These are phyloP conservation scores for Thelephora aurantiotincta DNA, from an alignment of 768 basidiomycete genomes.

Conservation along the genomic window DNA sequence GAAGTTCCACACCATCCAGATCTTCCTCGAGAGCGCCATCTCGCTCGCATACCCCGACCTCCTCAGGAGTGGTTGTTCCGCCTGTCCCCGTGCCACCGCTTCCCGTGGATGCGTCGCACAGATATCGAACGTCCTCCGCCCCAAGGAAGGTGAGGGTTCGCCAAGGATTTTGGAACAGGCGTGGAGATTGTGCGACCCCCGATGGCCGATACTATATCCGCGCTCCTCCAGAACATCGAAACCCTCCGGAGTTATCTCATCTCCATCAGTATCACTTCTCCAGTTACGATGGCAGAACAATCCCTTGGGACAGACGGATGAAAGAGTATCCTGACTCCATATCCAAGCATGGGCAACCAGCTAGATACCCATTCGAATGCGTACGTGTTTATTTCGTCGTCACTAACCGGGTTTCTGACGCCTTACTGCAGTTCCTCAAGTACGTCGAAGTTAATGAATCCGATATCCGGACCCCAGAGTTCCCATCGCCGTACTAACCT, in stretches of 20 bases:
- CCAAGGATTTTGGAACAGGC: constrained; percentile 58
- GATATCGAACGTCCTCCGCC: constrained; percentile 15
- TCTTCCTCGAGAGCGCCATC: not conserved
- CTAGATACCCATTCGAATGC: constrained; percentile 40
- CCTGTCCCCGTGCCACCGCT: constrained; percentile 3
- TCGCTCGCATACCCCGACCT: not conserved
- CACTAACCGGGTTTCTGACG: not conserved
- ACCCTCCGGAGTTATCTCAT: constrained; percentile 42
- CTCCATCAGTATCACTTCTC: constrained; percentile 50
- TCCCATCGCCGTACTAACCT: too few relatives aligned
- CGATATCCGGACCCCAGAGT: too few relatives aligned
- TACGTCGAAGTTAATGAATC: too few relatives aligned
- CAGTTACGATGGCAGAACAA: constrained; percentile 34
- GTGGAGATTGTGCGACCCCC: constrained; percentile 48
- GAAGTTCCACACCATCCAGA: not conserved
- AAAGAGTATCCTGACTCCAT: constrained; percentile 51
- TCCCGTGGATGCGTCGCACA: constrained; percentile 10
- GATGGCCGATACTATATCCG: constrained; percentile 41
- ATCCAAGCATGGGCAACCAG: constrained; percentile 38
- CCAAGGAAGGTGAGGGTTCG: constrained; percentile 21
- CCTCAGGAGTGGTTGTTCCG: not conserved
- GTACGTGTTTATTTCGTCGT: constrained; percentile 18
- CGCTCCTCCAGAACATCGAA: constrained; percentile 39
- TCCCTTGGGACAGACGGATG: constrained; percentile 26
- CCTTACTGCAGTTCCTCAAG: too few relatives aligned